Evolutionary conservation across 768 basidiomycete genomes (phyloP).

Genomic region (Phlebiopsis flavidoalba): DNA sequence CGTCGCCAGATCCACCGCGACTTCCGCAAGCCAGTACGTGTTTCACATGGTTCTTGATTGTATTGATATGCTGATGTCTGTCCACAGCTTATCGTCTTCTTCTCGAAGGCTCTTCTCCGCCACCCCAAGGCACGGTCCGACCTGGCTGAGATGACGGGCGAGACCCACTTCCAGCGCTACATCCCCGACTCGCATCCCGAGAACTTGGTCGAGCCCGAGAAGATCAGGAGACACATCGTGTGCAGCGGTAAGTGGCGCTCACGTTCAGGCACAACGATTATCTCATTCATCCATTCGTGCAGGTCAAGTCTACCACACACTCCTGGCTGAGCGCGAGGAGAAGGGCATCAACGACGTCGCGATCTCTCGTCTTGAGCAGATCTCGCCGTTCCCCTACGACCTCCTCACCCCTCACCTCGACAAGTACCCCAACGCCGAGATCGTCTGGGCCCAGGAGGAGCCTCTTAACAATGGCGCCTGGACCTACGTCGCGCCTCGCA

Average conservation of each 20-base stretch:
- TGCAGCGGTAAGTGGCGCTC: conserved; percentile 57
- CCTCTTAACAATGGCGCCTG: conserved; percentile 97
- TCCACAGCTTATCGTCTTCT: conserved; percentile 81
- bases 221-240: conserved; percentile 88
- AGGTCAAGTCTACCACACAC: conserved; percentile 93
- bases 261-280: background rate
- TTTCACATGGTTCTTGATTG: background rate
- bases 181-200: conserved; percentile 79
- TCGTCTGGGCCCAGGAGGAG: conserved; percentile 90
- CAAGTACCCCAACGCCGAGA: conserved; percentile 90
- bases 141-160: conserved; percentile 83
- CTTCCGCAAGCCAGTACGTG: conserved; percentile 88
- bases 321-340: conserved; percentile 87
- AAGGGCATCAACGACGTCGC: conserved; percentile 89
- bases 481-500: conserved; percentile 92
- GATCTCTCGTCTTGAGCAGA: conserved; percentile 90
- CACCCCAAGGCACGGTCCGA: conserved; percentile 89
- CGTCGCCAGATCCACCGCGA: conserved; percentile 96
- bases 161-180: conserved; percentile 91
- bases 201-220: conserved; percentile 68
- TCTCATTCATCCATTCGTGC: background rate
- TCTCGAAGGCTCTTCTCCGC: conserved; percentile 94
- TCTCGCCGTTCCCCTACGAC: conserved; percentile 98
- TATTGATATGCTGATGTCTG: background rate
- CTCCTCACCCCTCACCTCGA: conserved; percentile 90